Evolutionary conservation across 1,139 yeast genomes (phyloP).

Genomic region (Hyphopichia khmerensis): DNA sequence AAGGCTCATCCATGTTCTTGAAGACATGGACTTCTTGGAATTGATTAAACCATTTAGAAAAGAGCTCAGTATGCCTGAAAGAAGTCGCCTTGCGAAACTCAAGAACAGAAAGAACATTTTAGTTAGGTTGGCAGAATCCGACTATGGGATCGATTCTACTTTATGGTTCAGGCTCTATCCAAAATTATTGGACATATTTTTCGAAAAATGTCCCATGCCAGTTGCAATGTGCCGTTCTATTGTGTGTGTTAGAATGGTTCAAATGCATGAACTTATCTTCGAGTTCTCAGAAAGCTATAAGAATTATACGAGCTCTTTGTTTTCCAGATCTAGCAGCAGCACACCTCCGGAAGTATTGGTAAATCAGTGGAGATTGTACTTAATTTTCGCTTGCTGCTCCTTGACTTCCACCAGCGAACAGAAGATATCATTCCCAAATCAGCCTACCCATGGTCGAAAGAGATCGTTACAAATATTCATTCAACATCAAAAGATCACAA

Average conservation of each 20-base stretch:
- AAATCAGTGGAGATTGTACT: conserved; percentile 85
- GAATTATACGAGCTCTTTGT: conserved; percentile 42
- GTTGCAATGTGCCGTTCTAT: conserved; percentile 93
- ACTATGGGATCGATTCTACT: conserved; percentile 92
- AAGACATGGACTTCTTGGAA: conserved; percentile 66
- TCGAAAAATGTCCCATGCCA: conserved; percentile 85
- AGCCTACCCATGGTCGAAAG: conserved; percentile 65
- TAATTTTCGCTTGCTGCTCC: conserved; percentile 91
- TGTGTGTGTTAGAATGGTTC: conserved; percentile 85
- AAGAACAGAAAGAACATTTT: conserved; percentile 64
- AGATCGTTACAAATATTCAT: conserved; percentile 75
- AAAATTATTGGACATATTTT: conserved; percentile 64
- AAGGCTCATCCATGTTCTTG: conserved; percentile 75
- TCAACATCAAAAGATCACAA: conserved; percentile 88
- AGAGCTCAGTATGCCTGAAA: conserved; percentile 80
- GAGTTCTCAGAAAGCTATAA: conserved; percentile 56
- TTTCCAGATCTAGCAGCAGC: conserved; percentile 24
- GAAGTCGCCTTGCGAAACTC: conserved; percentile 65
- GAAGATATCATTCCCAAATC: conserved; percentile 60
- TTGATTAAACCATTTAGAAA: conserved; percentile 57
- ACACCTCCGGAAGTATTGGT: conserved; percentile 70
- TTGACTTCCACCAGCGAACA: conserved; percentile 89
- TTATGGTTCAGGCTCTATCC: conserved; percentile 92
- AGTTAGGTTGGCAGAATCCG: conserved; percentile 79
- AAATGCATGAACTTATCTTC: conserved; percentile 78